phyloP scores from a whole-genome alignment of 2,329 filamentous ascomycete species.

The Ascochyta pisi region DNA sequence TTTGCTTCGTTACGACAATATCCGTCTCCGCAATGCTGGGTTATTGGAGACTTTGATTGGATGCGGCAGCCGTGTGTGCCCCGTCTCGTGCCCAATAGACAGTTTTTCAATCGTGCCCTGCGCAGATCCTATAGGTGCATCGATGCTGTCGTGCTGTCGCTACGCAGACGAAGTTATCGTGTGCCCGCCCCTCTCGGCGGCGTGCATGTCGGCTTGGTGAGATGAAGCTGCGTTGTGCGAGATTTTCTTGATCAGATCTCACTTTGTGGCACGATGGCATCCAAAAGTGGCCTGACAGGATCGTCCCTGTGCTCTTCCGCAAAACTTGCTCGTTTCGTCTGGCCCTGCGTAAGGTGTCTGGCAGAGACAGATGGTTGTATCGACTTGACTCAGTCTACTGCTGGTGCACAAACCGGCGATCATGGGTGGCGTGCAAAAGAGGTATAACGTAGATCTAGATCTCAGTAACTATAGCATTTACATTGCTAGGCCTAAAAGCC shows the following conservation, averaged over 20 bases:
- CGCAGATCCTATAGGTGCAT: background rate
- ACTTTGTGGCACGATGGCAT: constrained; percentile 1
- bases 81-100: background rate
- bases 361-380: background rate
- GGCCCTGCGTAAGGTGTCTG: background rate
- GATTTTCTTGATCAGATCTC: constrained; percentile 11
- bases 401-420: background rate
- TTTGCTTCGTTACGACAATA: constrained; percentile 11
- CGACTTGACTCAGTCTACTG: background rate
- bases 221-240: constrained; percentile 1
- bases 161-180: constrained; percentile 3
- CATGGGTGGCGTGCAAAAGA: background rate
- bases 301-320: constrained; percentile 3
- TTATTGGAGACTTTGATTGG: constrained; percentile 7
- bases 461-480: constrained; percentile 25
- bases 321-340: constrained; percentile 1
- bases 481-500: constrained; percentile 33
- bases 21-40: constrained; percentile 3
- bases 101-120: background rate
- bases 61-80: background rate
- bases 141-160: background rate
- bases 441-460: constrained; percentile 5
- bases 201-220: background rate
- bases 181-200: constrained; percentile 3
- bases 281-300: constrained; percentile 16